Evolutionary conservation across 75 land plant genomes (phyloP).

Genomic region (Larix kaempferi): DNA sequence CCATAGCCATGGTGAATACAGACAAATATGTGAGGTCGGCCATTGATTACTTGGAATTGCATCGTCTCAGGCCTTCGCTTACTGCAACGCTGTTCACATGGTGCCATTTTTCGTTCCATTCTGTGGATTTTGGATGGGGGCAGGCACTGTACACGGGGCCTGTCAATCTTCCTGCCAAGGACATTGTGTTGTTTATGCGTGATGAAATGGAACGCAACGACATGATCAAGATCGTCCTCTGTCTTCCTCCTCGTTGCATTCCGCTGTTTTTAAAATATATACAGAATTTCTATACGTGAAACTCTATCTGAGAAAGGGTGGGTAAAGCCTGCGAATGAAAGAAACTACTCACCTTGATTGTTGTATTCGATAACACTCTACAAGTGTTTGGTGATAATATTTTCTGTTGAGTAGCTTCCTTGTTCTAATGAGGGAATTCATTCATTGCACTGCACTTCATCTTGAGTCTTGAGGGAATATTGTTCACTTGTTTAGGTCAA

Average conservation of each 20-base stretch:
- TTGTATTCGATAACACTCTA: too few relatives aligned
- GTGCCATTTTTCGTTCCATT: conserved; percentile 77
- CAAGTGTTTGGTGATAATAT: too few relatives aligned
- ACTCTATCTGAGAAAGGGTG: too few relatives aligned
- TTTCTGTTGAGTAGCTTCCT: too few relatives aligned
- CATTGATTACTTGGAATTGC: conserved; percentile 76
- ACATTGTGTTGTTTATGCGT: conserved; percentile 71
- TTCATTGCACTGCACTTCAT: too few relatives aligned
- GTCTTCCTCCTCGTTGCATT: conserved; percentile 31
- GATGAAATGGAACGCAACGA: conserved; percentile 64
- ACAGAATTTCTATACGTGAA: too few relatives aligned
- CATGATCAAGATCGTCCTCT: conserved; percentile 64
- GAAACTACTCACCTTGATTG: too few relatives aligned
- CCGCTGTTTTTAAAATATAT: too few relatives aligned
- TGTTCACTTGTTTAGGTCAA: too few relatives aligned
- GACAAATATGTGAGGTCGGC: conserved; percentile 81
- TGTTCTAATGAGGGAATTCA: too few relatives aligned
- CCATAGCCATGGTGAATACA: conserved; percentile 49
- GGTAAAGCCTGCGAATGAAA: too few relatives aligned
- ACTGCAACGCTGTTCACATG: conserved; percentile 78
- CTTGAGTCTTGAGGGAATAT: too few relatives aligned
- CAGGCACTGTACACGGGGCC: conserved; percentile 67
- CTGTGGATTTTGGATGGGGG: conserved; percentile 95
- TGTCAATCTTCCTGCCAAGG: conserved; percentile 76
- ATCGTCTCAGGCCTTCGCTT: conserved; percentile 62